Base-by-base conservation (phyloP, 805 yeast genomes). In the Tetrapisispora phaffii region DNA sequence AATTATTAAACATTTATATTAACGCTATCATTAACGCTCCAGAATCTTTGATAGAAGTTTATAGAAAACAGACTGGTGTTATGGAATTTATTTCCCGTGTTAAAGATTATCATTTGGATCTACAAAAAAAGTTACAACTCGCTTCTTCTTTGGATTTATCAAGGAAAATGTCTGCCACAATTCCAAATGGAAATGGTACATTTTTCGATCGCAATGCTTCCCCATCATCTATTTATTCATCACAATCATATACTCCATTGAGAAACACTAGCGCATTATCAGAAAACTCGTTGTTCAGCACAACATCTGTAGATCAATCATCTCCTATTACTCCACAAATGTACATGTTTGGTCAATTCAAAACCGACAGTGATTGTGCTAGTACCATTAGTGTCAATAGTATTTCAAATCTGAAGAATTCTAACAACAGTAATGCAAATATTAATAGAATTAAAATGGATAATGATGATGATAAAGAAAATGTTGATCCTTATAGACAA, bases 321-420 rank as follows among this genome's bases (percentile, higher is more conserved):
- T 62, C 66, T 4, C 66, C 66, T 16, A 55, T 62, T 12, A 60
- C 66, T 2, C 65, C 65, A 24, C 57, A 58, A 17, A 53, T 60
- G 55, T 59, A 58, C 47, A 53, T 59, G 24, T 60, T 60, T 38
- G 53, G 56, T 19, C 60, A 58, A 32, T 45, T 51, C 34, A 55
- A 51, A 24, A 55, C 57, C 29, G 55, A 53, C 20, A 57, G 60
- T 34, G 55, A 58, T 29, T 54, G 61, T 46, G 56, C 55, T 13
- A 56, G 62, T 45, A 47, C 59, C 16, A 26, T 58, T 20, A 60
- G 65, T 47, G 57, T 59, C 24, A 53, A 58, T 44, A 56, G 62
- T 43, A 47, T 55, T 36, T 53, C 59, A 17, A 50, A 49, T 20
- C 33, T 20, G 40, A 46, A 33, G 39, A 42, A 35, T 28, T 33